Evolutionary conservation across 495 filamentous ascomycete genomes (phyloP), one percentile per base, ranked within the genome.

Genomic region (Cenococcum geophilum): DNA sequence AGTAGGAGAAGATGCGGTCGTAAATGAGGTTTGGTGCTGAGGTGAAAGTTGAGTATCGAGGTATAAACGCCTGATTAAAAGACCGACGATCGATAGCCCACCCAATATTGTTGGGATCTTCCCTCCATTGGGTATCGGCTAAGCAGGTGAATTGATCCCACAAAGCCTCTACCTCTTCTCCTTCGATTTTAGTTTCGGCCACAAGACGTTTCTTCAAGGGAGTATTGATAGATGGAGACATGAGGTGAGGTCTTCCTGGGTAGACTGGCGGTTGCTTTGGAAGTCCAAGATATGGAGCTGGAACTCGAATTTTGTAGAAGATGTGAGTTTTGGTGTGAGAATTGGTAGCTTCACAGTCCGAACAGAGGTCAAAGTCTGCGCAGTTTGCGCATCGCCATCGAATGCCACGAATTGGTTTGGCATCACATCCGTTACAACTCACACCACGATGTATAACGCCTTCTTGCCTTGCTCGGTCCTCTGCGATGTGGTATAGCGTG

Each of bases 111-210:
- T 88, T 83, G 0, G 91, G 90, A 68, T 97, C 92, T 20, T 86
- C 80, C n/a, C 82, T 73, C 86, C 88, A 96, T 69, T 92, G 86
- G 11, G 84, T 85, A 62, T 86, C 89, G 10, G 93, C 93, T 66
- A 96, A 82, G 62, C 89, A 96, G 9, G 87, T 89, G 81, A 95
- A 97, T 68, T 97, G 95, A 67, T 97, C 92, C 86, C 90, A 97
- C 27, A 93, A 82, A 32, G 91, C 93, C 73, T 97, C 91, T 2
- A 97, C 74, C 70, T 96, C 89, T 1, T 87, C 83, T 35, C 82
- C 80, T 70, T 95, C 90, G 62, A 92, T 92, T 16, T 81, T 83
- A 16, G 88, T 89, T 25, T 89, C 85, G 40, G 81, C 78, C 23
- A 82, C 82, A 54, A 96, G 77, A 55, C 83, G 82, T 52, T 82